These are phyloP conservation scores for Penicillium macrosclerotiorum DNA, from an alignment of 495 filamentous ascomycete species.

Conservation along the genomic window DNA sequence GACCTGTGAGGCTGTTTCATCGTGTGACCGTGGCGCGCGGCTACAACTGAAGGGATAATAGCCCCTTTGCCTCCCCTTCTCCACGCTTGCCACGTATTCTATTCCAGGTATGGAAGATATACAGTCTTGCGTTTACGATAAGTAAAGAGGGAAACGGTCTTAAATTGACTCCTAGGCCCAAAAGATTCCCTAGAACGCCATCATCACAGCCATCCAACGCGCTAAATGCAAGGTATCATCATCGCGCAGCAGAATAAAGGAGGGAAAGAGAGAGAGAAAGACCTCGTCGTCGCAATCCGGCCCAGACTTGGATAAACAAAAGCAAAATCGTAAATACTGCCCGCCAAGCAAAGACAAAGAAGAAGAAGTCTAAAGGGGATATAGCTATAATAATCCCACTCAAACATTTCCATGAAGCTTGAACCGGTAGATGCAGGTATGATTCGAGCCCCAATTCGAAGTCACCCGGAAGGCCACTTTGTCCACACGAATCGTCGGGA, in stretches of 20 bases:
- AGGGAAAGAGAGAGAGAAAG: not conserved
- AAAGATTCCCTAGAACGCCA: constrained; percentile 9
- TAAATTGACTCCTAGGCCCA: not conserved
- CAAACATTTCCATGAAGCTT: constrained; percentile 42
- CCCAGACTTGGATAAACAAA: not conserved
- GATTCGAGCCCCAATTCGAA: constrained; percentile 46
- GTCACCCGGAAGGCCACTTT: constrained; percentile 45
- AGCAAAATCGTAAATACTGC: constrained; percentile 1
- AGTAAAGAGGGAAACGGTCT: too few species aligned
- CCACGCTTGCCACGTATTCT: too few species aligned
- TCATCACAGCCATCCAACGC: constrained; percentile 10
- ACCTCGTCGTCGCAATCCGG: not conserved
- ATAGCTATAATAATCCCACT: not conserved
- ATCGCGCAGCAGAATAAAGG: not conserved
- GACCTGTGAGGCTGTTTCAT: too few species aligned
- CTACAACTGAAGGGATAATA: too few species aligned
- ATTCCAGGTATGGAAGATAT: too few species aligned
- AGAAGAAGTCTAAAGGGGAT: not conserved
- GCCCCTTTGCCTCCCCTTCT: too few species aligned
- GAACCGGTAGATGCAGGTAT: constrained; percentile 49
- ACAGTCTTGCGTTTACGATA: too few species aligned
- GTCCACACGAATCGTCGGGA: constrained; percentile 35
- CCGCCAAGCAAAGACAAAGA: not conserved
- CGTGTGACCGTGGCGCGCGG: too few species aligned
- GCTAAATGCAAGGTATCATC: constrained; percentile 25